Evolutionary conservation across 352 stramenopile genomes (phyloP), one percentile per base, ranked within the genome.

Genomic region (Phytophthora brassicae): DNA sequence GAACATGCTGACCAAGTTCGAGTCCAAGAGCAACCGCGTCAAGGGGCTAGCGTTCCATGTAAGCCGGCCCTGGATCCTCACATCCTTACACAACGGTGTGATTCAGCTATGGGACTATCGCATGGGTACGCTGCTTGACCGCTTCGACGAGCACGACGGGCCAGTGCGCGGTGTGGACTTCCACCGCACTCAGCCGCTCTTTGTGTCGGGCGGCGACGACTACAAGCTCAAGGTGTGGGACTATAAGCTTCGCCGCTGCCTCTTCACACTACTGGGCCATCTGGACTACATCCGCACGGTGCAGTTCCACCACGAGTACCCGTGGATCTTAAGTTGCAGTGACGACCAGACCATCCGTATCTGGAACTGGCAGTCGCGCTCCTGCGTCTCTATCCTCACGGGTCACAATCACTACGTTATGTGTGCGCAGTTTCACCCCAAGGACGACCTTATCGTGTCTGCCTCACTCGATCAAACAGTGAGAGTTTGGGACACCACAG

Each of bases 181-280:
- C 70, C 97, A 99, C 82, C 83, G 95, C 49, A 90, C 89, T 23
- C 97, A 99, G 75, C 96, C 97, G 41, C 84, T 99, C 14, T 99
- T 99, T 60, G 97, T 99, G 14, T 99, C 95, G 14, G 98, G 97
- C 19, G 97, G 97, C 22, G 98, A 99, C 72, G 98, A 99, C 78
- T 99, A 99, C 94, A 99, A 99, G 77, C 98, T 99, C 68, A 99
- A 99, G 82, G 97, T 99, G 19, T 99, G 97, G 97, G 97, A 99
- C 81, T 99, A 99, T 79, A 99, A 99, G 81, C 86, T 99, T 39
- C 91, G 97, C 33, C 85, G 97, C 51, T 99, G 97, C 71, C 84
- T 99, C 6, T 99, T 99, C 72, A 99, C 97, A 6, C 75, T 99
- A 17, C 80, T 99, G 11, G 98, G 97, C 2, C 98, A 99, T 72